Conservation (phyloP, 345 rosid species). For the Eucalyptus regnans region DNA sequence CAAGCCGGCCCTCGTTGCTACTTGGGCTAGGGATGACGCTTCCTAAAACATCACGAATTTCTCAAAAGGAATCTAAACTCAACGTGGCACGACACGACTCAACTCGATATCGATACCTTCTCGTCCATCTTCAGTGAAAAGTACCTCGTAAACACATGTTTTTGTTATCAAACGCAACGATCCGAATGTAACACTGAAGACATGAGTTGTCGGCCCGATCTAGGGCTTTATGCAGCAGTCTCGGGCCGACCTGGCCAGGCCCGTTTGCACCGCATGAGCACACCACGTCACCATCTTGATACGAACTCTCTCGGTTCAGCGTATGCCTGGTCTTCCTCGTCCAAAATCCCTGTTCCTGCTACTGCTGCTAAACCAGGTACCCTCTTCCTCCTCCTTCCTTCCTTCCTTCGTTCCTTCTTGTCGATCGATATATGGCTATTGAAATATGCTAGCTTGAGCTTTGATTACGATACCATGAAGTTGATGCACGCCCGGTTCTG, state of each 20-base stretch:
- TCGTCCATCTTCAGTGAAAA: not conserved
- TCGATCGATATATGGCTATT: not conserved
- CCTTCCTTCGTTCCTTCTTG: not conserved
- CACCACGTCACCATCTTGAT: not conserved
- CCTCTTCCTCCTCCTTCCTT: not conserved
- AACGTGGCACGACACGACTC: not conserved
- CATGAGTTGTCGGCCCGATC: not conserved
- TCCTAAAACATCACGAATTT: not conserved
- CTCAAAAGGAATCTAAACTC: not conserved
- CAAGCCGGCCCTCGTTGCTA: rapidly evolving
- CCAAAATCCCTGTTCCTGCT: not conserved
- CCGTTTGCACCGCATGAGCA: not conserved
- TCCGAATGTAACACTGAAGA: not conserved
- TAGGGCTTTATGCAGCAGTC: not conserved
- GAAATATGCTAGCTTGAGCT: not conserved
- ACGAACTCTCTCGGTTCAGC: not conserved
- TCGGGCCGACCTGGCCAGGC: not conserved
- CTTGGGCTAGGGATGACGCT: not conserved
- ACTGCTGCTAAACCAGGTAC: not conserved
- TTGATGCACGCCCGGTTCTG: not conserved
- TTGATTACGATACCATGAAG: not conserved
- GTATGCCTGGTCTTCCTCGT: not conserved
- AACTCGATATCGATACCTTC: not conserved
- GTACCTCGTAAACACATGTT: not conserved
- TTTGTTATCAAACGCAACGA: not conserved